Base-by-base conservation (phyloP, 805 yeast genomes). In the Candida pini region DNA sequence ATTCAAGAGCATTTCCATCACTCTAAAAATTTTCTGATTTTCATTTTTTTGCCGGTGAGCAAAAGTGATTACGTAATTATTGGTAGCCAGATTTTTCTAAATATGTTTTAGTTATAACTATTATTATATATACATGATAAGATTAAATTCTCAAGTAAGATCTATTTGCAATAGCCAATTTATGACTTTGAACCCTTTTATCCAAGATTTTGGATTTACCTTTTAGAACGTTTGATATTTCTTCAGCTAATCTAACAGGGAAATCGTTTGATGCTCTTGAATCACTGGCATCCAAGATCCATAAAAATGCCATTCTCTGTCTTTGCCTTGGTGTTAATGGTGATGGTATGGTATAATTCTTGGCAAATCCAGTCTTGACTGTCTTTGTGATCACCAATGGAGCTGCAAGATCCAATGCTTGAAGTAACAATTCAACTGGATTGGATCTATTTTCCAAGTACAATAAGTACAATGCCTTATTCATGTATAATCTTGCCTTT, bases 211-310 rank as follows among this genome's bases (percentile, higher is more conserved):
- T 69, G 27, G 90, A 76, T 51, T 76, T 78, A 34, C 96, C 96
- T 48, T 74, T 76, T 49, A 67, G 69, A 20, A 92, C 92, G 34
- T 81, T 68, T 25, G 86, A 56, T 39, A 92, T 74, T 62, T 92
- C 97, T 62, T 92, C 97, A 25, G 89, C 88, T 30, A 92, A 68
- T 52, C 97, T 75, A 26, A 92, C 97, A 2, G 94, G 68, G 51
- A 83, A 83, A 51, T 84, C 92, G 38, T 78, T 75, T 13, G 89
- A 78, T 30, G 78, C 79, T 58, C 95, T 79, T 51, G 82, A 79
- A 40, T 77, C 72, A 26, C 94, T 75, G 15, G 94, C 87, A 40
- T 86, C 96, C 35, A 88, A 60, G 32, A 92, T 81, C 97, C 97
- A 92, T 45, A 68, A 62, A 69, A 94, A 84, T 2, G 97, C 96